These are phyloP conservation scores for Collybia sordida DNA, from an alignment of 768 basidiomycete species.

Conservation along the genomic window DNA sequence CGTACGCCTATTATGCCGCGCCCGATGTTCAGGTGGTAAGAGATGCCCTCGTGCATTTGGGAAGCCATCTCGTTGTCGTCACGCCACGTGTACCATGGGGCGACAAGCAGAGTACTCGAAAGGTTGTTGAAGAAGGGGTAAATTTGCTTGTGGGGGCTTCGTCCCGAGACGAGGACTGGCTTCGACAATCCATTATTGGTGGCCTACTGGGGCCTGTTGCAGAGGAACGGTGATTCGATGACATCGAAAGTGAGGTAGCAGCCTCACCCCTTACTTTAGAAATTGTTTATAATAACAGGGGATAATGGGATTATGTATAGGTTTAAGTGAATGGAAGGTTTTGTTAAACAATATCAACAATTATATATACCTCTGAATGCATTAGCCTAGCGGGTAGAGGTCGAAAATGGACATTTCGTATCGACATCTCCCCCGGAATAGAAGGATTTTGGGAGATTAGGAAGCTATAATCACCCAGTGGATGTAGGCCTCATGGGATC, in stretches of 20 bases:
- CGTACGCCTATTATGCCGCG: conserved; percentile 34
- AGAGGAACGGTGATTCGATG: not conserved
- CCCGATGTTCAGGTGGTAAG: conserved; percentile 31
- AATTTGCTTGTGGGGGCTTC: conserved; percentile 36
- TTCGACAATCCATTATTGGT: not conserved
- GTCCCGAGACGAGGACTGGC: conserved; percentile 2
- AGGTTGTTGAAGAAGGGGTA: conserved; percentile 50
- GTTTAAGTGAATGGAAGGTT: no score
- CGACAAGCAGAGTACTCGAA: conserved; percentile 42
- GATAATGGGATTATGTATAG: no score
- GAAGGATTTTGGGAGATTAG: no score
- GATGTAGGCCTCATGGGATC: no score
- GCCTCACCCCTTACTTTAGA: no score
- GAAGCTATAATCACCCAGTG: no score
- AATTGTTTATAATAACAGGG: no score
- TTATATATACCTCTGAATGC: no score
- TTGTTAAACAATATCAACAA: no score
- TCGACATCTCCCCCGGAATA: no score
- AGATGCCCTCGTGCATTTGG: conserved; percentile 44
- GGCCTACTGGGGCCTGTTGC: not conserved
- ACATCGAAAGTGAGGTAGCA: not conserved
- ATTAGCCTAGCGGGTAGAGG: no score
- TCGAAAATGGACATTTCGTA: no score
- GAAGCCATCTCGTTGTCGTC: conserved; percentile 52
- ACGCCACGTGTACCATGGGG: conserved; percentile 55